These are phyloP conservation scores for Metschnikowia shivogae DNA, from an alignment of 805 yeast species.

Conservation along the genomic window DNA sequence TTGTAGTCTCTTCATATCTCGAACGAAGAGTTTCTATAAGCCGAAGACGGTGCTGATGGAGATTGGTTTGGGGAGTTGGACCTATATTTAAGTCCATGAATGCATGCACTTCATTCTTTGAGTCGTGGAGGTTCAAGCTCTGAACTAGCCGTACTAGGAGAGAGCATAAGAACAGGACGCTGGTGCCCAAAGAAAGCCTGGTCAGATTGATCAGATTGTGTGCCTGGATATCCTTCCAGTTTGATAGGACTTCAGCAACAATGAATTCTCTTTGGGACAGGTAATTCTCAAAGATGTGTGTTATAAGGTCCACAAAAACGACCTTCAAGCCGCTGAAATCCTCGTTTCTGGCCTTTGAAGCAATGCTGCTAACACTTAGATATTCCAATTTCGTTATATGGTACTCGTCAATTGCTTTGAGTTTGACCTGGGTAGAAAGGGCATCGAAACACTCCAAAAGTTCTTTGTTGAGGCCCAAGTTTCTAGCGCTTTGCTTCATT, in stretches of 20 bases:
- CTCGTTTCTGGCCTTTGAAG: conserved; percentile 25
- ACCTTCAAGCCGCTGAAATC: conserved; percentile 26
- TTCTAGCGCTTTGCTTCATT: conserved; percentile 12
- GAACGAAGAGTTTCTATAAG: conserved; percentile 1
- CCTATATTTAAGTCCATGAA: conserved; percentile 6
- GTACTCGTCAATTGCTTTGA: conserved; percentile 38
- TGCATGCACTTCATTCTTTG: conserved; percentile 2
- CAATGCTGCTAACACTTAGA: conserved; percentile 39
- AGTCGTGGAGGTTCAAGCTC: conserved; percentile 22
- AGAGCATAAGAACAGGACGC: conserved; percentile 47
- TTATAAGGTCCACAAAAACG: conserved; percentile 26
- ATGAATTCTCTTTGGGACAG: conserved; percentile 57
- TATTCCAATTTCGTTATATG: conserved; percentile 58
- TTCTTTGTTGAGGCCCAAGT: conserved; percentile 1
- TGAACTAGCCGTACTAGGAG: conserved; percentile 43
- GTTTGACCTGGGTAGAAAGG: conserved; percentile 15
- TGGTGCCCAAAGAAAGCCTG: conserved; percentile 13
- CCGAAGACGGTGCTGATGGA: conserved; percentile 7
- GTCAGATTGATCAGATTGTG: not conserved
- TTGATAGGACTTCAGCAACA: conserved; percentile 53
- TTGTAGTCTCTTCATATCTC: conserved; percentile 1
- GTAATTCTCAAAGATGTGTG: conserved; percentile 35
- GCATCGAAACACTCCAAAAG: conserved; percentile 6
- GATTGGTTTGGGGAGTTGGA: conserved; percentile 4
- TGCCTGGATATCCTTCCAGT: conserved; percentile 31